phyloP scores from a whole-genome alignment of 352 stramenopile genomes.

The Globisporangium abappressorium region DNA sequence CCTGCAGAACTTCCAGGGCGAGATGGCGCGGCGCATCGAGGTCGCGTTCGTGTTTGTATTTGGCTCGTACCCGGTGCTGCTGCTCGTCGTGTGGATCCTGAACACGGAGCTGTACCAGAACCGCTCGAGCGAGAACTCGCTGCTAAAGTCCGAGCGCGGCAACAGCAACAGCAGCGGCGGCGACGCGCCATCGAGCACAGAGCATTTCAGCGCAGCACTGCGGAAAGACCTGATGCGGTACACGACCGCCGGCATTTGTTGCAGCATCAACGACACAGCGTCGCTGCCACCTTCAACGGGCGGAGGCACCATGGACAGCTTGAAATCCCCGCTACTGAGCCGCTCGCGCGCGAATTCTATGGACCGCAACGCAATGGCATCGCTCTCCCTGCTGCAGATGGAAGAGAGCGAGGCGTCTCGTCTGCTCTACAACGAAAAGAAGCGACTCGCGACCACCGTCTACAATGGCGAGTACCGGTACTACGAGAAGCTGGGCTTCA shows the following conservation, averaged over 20 bases:
- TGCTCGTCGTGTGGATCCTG: conserved; percentile 75
- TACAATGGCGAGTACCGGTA: conserved; percentile 82
- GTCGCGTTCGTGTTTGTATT: conserved; percentile 65
- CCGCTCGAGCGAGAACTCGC: conserved; percentile 61
- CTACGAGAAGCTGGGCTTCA: conserved; percentile 87
- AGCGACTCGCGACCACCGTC: conserved; percentile 73
- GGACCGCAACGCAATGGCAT: conserved; percentile 39
- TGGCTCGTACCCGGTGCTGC: conserved; percentile 65
- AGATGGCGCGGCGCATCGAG: conserved; percentile 53
- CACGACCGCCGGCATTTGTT: conserved; percentile 79
- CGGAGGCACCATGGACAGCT: conserved; percentile 21
- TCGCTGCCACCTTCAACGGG: conserved; percentile 8
- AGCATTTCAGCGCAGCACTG: conserved; percentile 77
- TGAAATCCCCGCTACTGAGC: conserved; percentile 43
- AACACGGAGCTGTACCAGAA: conserved; percentile 86
- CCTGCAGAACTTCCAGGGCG: conserved; percentile 54
- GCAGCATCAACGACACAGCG: conserved; percentile 65
- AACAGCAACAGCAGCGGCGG: conserved; percentile 25
- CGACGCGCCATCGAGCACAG: conserved; percentile 29
- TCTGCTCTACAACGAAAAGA: conserved; percentile 77
- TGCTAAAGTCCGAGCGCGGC: conserved; percentile 52
- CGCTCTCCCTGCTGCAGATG: conserved; percentile 55
- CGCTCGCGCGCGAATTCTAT: conserved; percentile 33
- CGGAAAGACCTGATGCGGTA: conserved; percentile 86
- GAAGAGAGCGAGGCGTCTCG: conserved; percentile 54